These are phyloP conservation scores for Coniochaeta prunicola DNA, from an alignment of 2,329 filamentous ascomycete genomes.

Conservation along the genomic window DNA sequence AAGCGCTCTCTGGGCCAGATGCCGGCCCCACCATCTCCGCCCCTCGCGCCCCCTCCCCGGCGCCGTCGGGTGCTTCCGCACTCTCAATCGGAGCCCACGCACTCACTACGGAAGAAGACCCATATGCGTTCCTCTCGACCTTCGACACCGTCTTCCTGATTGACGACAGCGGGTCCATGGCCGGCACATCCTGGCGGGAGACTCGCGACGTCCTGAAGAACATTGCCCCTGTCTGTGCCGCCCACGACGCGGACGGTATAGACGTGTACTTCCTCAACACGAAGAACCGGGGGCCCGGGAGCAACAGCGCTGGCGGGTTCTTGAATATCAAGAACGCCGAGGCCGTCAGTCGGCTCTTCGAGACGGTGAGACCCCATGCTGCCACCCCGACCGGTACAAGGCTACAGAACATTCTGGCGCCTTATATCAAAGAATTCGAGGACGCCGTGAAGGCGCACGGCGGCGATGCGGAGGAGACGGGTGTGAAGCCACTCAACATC, in stretches of 20 bases:
- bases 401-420: slow-evolving; percentile 50
- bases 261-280: slow-evolving; percentile 89
- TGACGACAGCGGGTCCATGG: slow-evolving; percentile 89
- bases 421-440: slow-evolving; percentile 58
- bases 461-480: slow-evolving; percentile 25
- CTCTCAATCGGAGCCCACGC: slow-evolving; percentile 10
- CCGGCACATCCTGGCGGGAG: slow-evolving; percentile 67
- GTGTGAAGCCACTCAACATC: slow-evolving; percentile 74
- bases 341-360: slow-evolving; percentile 63
- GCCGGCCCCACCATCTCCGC: slow-evolving; percentile 6
- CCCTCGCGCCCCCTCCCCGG: slow-evolving; percentile 12
- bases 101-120: slow-evolving; percentile 48
- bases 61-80: slow-evolving; percentile 14
- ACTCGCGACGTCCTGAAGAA: slow-evolving; percentile 60
- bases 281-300: slow-evolving; percentile 26
- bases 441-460: slow-evolving; percentile 20
- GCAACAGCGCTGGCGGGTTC: slow-evolving; percentile 43
- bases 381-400: slow-evolving; percentile 63
- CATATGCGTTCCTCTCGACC: slow-evolving; percentile 64
- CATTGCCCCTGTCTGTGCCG: slow-evolving; percentile 76
- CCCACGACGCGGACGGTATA: slow-evolving; percentile 74
- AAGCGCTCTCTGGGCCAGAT: slow-evolving; percentile 7
- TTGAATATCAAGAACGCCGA: slow-evolving; percentile 51
- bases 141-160: slow-evolving; percentile 91
- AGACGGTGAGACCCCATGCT: slow-evolving; percentile 53